Conservation (phyloP, 2,329 filamentous ascomycete species). For the Xylogone sp. region DNA sequence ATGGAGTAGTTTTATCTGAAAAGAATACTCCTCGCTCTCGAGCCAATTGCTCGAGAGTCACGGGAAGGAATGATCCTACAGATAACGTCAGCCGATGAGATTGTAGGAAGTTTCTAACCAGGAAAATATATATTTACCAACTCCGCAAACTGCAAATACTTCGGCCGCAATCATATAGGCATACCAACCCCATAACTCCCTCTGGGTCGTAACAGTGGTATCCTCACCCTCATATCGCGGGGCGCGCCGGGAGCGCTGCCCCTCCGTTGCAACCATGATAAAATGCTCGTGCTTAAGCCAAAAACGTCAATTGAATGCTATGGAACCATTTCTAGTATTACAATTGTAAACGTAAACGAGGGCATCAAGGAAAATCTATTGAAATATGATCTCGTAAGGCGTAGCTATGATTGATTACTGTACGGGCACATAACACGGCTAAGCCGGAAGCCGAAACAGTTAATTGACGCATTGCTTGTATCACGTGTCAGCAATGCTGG, state of each 20-base stretch:
- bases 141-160: slow-evolving; percentile 88
- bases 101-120: background rate
- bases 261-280: background rate
- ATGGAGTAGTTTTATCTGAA: slow-evolving; percentile 71
- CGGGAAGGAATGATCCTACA: slow-evolving; percentile 85
- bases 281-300: background rate
- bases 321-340: background rate
- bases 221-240: slow-evolving; percentile 77
- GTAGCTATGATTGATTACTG: no score
- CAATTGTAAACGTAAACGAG: no score
- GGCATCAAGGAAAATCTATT: no score
- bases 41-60: slow-evolving; percentile 87
- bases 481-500: no score
- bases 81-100: background rate
- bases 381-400: no score
- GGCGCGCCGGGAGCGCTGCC: background rate
- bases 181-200: slow-evolving; percentile 91
- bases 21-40: slow-evolving; percentile 84
- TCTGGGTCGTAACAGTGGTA: slow-evolving; percentile 73
- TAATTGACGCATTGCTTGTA: no score
- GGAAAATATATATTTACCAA: slow-evolving; percentile 51
- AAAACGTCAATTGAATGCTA: background rate
- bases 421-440: no score
- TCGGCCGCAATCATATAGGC: slow-evolving; percentile 93
- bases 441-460: no score